Evolutionary conservation across 1,139 yeast species (phyloP).

Genomic region (Geotrichum siamense): DNA sequence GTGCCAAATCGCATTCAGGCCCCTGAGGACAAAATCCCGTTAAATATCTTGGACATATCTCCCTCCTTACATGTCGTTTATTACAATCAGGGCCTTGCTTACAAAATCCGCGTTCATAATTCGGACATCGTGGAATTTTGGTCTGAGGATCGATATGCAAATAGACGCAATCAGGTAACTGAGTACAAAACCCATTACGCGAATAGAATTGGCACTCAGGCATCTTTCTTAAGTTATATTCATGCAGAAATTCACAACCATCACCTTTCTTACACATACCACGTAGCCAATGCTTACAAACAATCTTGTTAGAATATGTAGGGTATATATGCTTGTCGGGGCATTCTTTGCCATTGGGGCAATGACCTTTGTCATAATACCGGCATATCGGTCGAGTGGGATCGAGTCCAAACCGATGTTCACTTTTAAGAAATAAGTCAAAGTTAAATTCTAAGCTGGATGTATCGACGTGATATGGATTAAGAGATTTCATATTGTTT

Average conservation of each 20-base stretch:
- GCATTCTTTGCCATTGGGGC: slow-evolving; percentile 80
- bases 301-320: slow-evolving; percentile 74
- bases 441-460: slow-evolving; percentile 55
- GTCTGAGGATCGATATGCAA: slow-evolving; percentile 85
- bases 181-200: slow-evolving; percentile 81
- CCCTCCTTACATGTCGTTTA: slow-evolving; percentile 71
- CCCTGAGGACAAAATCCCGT: slow-evolving; percentile 86
- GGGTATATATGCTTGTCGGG: slow-evolving; percentile 85
- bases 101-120: slow-evolving; percentile 84
- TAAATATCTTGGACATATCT: slow-evolving; percentile 73
- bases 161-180: slow-evolving; percentile 89
- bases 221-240: slow-evolving; percentile 88
- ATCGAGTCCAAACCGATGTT: slow-evolving; percentile 74
- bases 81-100: slow-evolving; percentile 85
- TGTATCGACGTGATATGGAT: slow-evolving; percentile 32
- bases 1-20: slow-evolving; percentile 37
- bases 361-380: slow-evolving; percentile 62
- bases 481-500: slow-evolving; percentile 13
- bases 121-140: slow-evolving; percentile 79
- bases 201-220: slow-evolving; percentile 91
- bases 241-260: slow-evolving; percentile 93
- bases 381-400: slow-evolving; percentile 74
- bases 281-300: slow-evolving; percentile 96
- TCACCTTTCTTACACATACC: slow-evolving; percentile 96
- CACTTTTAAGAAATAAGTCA: slow-evolving; percentile 74